phyloP scores from a whole-genome alignment of 306 rosid species.

The Cicer arietinum region DNA sequence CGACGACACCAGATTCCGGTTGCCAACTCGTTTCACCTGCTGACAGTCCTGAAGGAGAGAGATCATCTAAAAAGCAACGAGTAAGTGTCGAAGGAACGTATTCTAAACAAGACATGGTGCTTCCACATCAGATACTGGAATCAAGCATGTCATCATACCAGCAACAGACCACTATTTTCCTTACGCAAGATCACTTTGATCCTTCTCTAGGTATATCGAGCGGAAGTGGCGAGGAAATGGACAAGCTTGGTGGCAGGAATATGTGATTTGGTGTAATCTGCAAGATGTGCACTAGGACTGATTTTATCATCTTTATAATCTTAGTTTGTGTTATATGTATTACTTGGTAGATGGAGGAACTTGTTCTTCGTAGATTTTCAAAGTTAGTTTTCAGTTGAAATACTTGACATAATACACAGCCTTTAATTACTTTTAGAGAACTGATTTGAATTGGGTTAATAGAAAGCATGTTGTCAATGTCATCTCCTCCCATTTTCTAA shows the following conservation, averaged over 20 bases:
- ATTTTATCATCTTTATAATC: conserved; percentile 42
- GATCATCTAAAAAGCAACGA: conserved; percentile 65
- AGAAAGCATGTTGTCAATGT: conserved; percentile 33
- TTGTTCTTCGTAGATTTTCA: conserved; percentile 46
- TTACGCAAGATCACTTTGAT: conserved; percentile 63
- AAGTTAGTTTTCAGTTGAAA: conserved; percentile 54
- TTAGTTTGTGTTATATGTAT: conserved; percentile 51
- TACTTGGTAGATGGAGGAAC: conserved; percentile 51
- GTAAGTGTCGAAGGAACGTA: conserved; percentile 56
- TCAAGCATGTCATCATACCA: conserved; percentile 80
- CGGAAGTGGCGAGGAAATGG: conserved; percentile 54
- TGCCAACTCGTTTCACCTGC: conserved; percentile 69
- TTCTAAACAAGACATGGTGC: conserved; percentile 65
- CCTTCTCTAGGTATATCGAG: conserved; percentile 57
- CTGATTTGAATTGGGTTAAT: conserved; percentile 43
- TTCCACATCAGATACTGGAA: conserved; percentile 87
- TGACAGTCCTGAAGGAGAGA: conserved; percentile 73
- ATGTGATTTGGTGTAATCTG: conserved; percentile 52
- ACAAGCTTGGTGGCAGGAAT: conserved; percentile 54
- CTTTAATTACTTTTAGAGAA: conserved; percentile 46
- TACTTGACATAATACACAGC: conserved; percentile 35
- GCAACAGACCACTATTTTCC: conserved; percentile 56
- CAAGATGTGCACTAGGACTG: conserved; percentile 48
- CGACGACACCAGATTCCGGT: conserved; percentile 87
- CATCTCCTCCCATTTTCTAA: conserved; percentile 15